Evolutionary conservation across 768 basidiomycete species (phyloP).

Genomic region (Naganishia vaughanmartiniae): DNA sequence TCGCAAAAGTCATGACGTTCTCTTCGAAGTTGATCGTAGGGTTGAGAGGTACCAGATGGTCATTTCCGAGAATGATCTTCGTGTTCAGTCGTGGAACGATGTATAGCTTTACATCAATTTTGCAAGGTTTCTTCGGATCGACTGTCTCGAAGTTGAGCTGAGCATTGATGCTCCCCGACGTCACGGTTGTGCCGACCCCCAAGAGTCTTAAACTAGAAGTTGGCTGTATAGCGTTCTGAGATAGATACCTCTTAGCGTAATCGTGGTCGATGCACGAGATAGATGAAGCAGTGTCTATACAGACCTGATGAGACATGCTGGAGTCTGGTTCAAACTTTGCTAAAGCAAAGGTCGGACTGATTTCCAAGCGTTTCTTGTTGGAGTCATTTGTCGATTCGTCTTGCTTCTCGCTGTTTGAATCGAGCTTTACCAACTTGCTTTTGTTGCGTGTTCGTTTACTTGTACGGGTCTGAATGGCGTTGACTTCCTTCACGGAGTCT

Average conservation of each 20-base stretch:
- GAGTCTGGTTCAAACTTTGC: not conserved
- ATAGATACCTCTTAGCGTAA: not conserved
- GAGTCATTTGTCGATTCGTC: not conserved
- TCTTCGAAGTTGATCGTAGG: constrained; percentile 11
- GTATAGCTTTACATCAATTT: constrained; percentile 1
- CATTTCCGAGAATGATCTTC: constrained; percentile 22
- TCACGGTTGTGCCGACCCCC: not conserved
- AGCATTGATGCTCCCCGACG: not conserved
- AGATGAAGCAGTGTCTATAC: constrained; percentile 22
- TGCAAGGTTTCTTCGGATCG: too few relatives aligned
- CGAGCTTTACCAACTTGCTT: not conserved
- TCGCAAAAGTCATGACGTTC: not conserved
- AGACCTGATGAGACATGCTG: not conserved
- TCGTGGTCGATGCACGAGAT: too few relatives aligned
- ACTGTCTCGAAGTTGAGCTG: too few relatives aligned
- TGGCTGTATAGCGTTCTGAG: not conserved
- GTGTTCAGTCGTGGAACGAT: not conserved
- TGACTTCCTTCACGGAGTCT: not conserved
- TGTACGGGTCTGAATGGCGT: not conserved
- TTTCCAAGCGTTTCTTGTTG: not conserved
- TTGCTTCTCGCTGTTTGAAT: not conserved
- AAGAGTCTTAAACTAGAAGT: not conserved
- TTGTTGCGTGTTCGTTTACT: not conserved
- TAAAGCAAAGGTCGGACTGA: not conserved
- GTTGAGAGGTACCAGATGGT: constrained; percentile 8